Evolutionary conservation across 768 basidiomycete genomes (phyloP), one percentile per base, ranked within the genome.

Genomic region (Filobasidium floriforme): DNA sequence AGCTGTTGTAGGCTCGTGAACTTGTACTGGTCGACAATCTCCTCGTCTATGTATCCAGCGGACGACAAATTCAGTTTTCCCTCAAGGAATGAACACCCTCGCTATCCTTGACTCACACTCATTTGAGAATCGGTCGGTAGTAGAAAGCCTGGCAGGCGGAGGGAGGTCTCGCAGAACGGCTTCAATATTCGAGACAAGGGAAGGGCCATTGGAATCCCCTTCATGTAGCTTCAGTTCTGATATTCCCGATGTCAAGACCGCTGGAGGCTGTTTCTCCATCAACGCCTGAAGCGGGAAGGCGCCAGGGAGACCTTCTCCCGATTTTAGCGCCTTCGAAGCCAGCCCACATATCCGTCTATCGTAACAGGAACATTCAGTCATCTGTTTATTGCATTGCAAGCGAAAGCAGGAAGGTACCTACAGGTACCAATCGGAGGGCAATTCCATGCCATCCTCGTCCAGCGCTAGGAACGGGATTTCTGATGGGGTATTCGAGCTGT

Each of bases 381-480:
- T 19, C 19, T 51, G 51, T 37, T 40, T 54, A 40, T 32, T n/a
- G 6, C 59, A 54, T 26, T 62, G 61, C 66, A 46, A 69, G 32
- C 9, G 9, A 51, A 68, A 57, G 65, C 46, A 37, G 46, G 49
- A 59, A n/a, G 59, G 24, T 29, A 73, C 68, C 19, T 63, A 61
- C 67, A 81, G 82, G 71, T 72, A 88, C 89, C 90, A 92, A 79
- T 92, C 90, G 29, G 86, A 80, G 1, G 89, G 89, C 19, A 90
- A 75, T 68, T 88, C 87, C 19, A 71, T 70, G 2, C 89, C 89
- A 70, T 90, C 90, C 67, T 83, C 85, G 71, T 92, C 89, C 19
- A 89, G 81, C 10, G 88, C 86, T 70, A 90, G 59, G 59, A 75
- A 77, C 14, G 60, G 81, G 72, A 81, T 85, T 61, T 81, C 79